A percentile compares a stretch with the other conserved stretches of the same genome.
These are phyloP conservation scores for Bothriochloa decipiens DNA, from an alignment of 176 grass and related monocot genomes.

Conservation along the genomic window DNA sequence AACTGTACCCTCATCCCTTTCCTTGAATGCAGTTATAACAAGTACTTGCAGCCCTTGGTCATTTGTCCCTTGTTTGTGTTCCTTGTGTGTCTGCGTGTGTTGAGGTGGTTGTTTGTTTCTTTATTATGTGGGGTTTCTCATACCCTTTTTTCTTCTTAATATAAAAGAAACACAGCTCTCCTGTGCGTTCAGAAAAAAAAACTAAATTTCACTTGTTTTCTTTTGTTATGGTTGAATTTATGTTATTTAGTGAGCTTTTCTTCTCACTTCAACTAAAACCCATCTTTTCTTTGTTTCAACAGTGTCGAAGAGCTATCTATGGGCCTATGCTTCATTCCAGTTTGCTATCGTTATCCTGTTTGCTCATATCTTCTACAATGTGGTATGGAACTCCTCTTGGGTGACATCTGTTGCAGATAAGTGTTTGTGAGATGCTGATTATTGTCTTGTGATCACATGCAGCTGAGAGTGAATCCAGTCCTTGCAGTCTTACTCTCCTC, in stretches of 20 bases:
- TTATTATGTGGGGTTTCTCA: no score
- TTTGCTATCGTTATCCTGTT: constrained; percentile 98
- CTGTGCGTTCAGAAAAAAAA: no score
- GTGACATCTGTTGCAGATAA: constrained; percentile 14
- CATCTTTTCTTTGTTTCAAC: constrained; percentile 25
- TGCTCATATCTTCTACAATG: constrained; percentile 91
- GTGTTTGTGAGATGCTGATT: constrained; percentile 18
- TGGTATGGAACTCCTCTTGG: constrained; percentile 56
- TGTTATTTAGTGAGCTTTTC: constrained; percentile 12
- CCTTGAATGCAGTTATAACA: not conserved
- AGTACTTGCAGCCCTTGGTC: not conserved
- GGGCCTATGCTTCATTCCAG: constrained; percentile 96
- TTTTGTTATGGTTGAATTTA: constrained; percentile 8
- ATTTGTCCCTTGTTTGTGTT: no score
- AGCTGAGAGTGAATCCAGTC: constrained; percentile 71
- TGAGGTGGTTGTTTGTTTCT: no score
- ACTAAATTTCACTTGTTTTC: not conserved
- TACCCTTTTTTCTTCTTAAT: no score
- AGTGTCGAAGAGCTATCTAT: constrained; percentile 88
- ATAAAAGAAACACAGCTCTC: no score
- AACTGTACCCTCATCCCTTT: constrained; percentile 12
- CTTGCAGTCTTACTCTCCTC: constrained; percentile 82
- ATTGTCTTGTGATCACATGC: constrained; percentile 38
- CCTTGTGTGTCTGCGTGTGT: no score
- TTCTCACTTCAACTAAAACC: not conserved